Evolutionary conservation across 352 stramenopile species (phyloP).

Genomic region (Globisporangium nagaii): DNA sequence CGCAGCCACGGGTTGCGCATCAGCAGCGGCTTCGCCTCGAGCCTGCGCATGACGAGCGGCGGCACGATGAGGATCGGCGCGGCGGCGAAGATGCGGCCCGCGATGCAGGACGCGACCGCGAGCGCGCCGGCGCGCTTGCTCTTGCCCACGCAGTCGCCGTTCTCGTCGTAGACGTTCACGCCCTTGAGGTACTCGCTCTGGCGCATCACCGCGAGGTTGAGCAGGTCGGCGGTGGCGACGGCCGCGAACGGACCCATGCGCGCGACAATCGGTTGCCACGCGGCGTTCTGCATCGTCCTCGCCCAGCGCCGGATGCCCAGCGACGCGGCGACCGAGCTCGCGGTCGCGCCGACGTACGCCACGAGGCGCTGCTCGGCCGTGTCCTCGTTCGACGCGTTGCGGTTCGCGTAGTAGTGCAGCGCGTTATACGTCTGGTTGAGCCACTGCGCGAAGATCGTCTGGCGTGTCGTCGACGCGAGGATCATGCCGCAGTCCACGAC

Average conservation of each 20-base stretch:
- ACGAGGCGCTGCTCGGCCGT: conserved; percentile 56
- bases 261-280: conserved; percentile 45
- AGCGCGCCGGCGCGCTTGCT: conserved; percentile 67
- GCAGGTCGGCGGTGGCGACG: conserved; percentile 75
- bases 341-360: conserved; percentile 70
- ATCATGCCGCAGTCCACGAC: conserved; percentile 81
- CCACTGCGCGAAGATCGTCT: conserved; percentile 77
- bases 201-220: conserved; percentile 84
- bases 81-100: conserved; percentile 72
- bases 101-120: conserved; percentile 69
- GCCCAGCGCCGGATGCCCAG: conserved; percentile 61
- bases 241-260: conserved; percentile 74
- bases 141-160: conserved; percentile 71
- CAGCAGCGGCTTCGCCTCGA: conserved; percentile 44
- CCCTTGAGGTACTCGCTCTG: conserved; percentile 80
- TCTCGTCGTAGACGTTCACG: conserved; percentile 79
- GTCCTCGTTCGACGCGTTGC: conserved; percentile 82
- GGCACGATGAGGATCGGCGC: conserved; percentile 77
- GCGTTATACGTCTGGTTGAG: conserved; percentile 89
- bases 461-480: conserved; percentile 51
- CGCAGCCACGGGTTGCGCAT: conserved; percentile 46
- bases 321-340: conserved; percentile 68
- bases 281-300: conserved; percentile 32
- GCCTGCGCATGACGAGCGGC: conserved; percentile 46
- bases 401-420: conserved; percentile 88